Percentiles rank a stretch among this genome's conserved stretches.
These are phyloP conservation scores for Pyrus pyrifolia DNA, from an alignment of 306 rosid genomes.

Conservation along the genomic window DNA sequence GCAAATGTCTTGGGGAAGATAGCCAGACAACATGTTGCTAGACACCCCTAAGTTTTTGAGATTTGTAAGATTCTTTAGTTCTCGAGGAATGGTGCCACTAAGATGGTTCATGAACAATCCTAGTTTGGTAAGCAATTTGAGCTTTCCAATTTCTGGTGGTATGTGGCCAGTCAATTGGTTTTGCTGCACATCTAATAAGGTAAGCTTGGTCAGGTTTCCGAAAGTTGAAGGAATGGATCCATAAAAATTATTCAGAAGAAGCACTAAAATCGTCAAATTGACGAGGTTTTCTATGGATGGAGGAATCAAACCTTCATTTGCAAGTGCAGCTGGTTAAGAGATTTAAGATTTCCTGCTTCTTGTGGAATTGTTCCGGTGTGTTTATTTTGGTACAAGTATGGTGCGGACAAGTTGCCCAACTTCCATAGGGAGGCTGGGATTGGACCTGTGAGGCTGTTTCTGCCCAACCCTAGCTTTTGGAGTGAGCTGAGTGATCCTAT, in stretches of 20 bases:
- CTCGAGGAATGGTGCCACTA: not conserved
- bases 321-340: not conserved
- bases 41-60: not conserved
- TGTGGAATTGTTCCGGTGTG: not conserved
- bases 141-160: conserved; percentile 11
- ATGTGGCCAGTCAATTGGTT: not conserved
- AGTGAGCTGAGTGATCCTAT: too few species aligned
- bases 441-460: not conserved
- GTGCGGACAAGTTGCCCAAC: not conserved
- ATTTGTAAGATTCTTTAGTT: not conserved
- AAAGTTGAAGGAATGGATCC: conserved; percentile 1
- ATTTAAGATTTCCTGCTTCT: not conserved
- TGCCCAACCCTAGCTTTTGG: too few species aligned
- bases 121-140: not conserved
- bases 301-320: conserved; percentile 16
- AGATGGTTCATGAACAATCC: not conserved
- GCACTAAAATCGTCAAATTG: not conserved
- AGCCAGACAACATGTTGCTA: not conserved
- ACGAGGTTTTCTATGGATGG: not conserved
- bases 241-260: not conserved
- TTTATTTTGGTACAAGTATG: too few species aligned
- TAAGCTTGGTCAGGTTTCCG: conserved; percentile 4
- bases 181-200: not conserved
- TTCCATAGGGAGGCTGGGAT: not conserved
- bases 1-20: conserved; percentile 1